Base-by-base conservation (phyloP, 768 basidiomycete species). In the Dentipellis fragilis region DNA sequence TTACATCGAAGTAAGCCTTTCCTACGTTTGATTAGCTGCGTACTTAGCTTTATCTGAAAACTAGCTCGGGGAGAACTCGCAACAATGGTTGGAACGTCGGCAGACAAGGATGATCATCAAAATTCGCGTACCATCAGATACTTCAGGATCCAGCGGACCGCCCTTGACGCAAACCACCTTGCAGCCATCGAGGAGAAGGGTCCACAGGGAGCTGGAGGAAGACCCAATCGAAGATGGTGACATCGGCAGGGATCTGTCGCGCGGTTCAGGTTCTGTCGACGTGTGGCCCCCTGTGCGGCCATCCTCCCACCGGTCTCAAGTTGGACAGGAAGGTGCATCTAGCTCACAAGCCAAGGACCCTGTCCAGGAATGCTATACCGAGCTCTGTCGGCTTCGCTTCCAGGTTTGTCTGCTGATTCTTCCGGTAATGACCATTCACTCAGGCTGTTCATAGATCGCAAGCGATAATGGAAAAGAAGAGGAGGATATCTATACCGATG, bases 401-500 rank as follows among this genome's bases (percentile, higher is more conserved):
- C 12, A 57, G 58, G 64, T 65, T 34, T 22, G 47, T 47, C 35
- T 35, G 19, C 14, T 8, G 1, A 21, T 8, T 3, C 42, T 35
- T 35, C 22, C 11, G 1, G 21, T 54, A 50, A 19, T 5, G 21
- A 45, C 9, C 47, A 36, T 29, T 38, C 38, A 2, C 11, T 10
- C 21, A 22, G 12, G 10, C 47, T 8, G 38, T 57, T 8, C 1
- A 50, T 58, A 52, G 49, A 72, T 65, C 58, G 53, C 45, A 3
- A 57, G 58, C 38, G 59, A 69, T 36, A 52, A 62, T 16, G 54
- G 72, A 49, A 52, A 57, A 19, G 53, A 59, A n/a, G 62, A 65
- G 35, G 61, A 69, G 23, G 69, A 53, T 74, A 35, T 65, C 75
- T 21, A 67, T 12, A 4, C 67, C 9, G 70, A 75, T 56, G 66